phyloP scores from a whole-genome alignment of 139 green algal species.

The Desmodesmus armatus region DNA sequence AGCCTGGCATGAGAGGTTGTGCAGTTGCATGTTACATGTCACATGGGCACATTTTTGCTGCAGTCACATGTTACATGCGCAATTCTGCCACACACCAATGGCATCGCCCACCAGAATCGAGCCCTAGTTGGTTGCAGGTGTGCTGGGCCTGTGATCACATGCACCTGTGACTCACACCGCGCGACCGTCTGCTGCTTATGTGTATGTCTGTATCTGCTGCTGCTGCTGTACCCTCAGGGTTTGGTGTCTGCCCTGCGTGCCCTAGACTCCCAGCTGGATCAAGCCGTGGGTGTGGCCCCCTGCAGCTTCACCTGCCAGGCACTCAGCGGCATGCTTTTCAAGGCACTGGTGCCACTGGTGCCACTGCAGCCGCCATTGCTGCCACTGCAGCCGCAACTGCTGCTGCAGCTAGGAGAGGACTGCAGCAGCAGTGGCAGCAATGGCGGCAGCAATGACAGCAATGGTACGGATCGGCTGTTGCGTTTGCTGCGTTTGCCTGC shows the following conservation, averaged over 20 bases:
- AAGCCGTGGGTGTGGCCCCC: background rate
- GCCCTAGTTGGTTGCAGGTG: no score
- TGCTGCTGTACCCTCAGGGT: background rate
- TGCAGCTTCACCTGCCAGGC: background rate
- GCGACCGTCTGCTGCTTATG: background rate
- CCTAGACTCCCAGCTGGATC: background rate
- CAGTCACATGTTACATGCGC: no score
- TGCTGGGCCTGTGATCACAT: no score
- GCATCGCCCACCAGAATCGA: no score
- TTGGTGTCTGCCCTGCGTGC: background rate
- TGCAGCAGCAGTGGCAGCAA: background rate
- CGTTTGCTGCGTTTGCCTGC: constrained; percentile 22
- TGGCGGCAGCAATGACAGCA: background rate
- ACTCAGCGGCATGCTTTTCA: constrained; percentile 15
- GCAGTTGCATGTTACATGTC: no score
- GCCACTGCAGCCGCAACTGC: background rate
- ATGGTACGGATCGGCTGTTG: no score
- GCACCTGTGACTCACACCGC: no score
- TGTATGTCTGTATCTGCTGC: background rate
- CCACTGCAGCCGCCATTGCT: background rate
- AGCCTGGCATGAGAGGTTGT: no score
- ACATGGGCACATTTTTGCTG: no score
- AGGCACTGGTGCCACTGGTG: constrained; percentile 16
- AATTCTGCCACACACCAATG: no score
- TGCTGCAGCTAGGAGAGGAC: background rate